Evolutionary conservation across 2,329 filamentous ascomycete species (phyloP).

Genomic region (Parastagonospora nodorum): DNA sequence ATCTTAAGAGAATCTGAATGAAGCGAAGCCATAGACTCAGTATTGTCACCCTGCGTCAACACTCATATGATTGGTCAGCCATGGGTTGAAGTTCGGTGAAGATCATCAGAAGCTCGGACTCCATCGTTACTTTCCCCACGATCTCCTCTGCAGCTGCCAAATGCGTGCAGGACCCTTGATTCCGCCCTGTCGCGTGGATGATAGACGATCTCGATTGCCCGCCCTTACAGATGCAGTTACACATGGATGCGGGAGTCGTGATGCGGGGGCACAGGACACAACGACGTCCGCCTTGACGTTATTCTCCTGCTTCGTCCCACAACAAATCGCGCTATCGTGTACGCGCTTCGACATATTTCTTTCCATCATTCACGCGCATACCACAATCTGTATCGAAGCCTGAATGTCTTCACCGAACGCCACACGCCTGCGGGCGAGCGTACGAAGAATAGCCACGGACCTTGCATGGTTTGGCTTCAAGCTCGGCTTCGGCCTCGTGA

Average conservation of each 20-base stretch:
- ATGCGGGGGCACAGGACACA: neutral
- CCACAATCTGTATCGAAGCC: neutral
- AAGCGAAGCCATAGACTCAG: neutral
- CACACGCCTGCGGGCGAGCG: neutral
- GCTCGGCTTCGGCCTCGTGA: constrained; percentile 39
- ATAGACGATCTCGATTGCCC: neutral
- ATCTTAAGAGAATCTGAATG: too few relatives aligned
- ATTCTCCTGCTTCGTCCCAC: neutral
- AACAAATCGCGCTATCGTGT: neutral
- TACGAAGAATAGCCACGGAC: constrained; percentile 14
- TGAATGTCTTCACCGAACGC: neutral
- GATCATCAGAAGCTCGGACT: constrained; percentile 11
- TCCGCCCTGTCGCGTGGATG: neutral
- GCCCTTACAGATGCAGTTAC: neutral
- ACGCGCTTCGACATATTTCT: neutral
- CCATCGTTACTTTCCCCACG: constrained; percentile 9
- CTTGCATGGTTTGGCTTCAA: constrained; percentile 33
- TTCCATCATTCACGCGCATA: neutral
- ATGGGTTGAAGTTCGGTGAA: neutral
- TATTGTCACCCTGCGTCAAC: too few relatives aligned
- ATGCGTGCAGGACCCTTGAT: neutral
- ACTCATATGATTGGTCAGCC: neutral
- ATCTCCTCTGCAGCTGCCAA: constrained; percentile 6
- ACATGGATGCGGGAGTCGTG: neutral
- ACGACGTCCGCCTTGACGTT: neutral